These are phyloP conservation scores for Paxillus rubicundulus DNA, from an alignment of 768 basidiomycete genomes.

Conservation along the genomic window DNA sequence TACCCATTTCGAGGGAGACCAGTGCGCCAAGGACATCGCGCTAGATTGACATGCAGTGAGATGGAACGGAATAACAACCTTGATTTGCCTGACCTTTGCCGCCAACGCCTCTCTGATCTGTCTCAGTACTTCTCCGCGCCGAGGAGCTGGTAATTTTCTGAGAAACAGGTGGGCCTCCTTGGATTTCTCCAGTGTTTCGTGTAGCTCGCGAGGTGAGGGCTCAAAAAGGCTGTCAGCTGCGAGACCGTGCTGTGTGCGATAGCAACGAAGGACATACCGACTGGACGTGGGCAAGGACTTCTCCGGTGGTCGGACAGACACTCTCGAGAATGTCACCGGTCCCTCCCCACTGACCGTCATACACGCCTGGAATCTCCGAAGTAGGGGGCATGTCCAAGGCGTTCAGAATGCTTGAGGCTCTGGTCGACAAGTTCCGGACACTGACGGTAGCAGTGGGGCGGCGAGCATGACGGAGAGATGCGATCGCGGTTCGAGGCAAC, in stretches of 20 bases:
- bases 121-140: conserved; percentile 82
- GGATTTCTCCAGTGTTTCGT: conserved; percentile 62
- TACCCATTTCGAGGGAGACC: conserved; percentile 87
- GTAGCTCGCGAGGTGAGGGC: conserved; percentile 74
- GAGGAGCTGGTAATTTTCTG: conserved; percentile 80
- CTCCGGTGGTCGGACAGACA: conserved; percentile 84
- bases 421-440: conserved; percentile 55
- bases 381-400: conserved; percentile 57
- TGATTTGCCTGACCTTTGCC: conserved; percentile 52
- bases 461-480: conserved; percentile 8
- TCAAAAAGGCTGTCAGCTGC: conserved; percentile 27
- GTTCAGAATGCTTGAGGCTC: conserved; percentile 67
- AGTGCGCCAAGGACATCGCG: conserved; percentile 77
- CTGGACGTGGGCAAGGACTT: conserved; percentile 71
- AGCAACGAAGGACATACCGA: conserved; percentile 45
- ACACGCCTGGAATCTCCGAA: conserved; percentile 69
- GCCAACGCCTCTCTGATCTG: conserved; percentile 84
- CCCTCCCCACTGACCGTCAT: conserved; percentile 81
- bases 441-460: conserved; percentile 12
- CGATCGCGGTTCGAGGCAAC: conserved; percentile 21
- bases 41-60: conserved; percentile 37
- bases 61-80: neutral
- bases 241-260: neutral
- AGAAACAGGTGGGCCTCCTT: conserved; percentile 72
- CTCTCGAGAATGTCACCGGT: conserved; percentile 67